These are phyloP conservation scores for Rasamsonia emersonii DNA, from an alignment of 2,329 filamentous ascomycete species.

Conservation along the genomic window DNA sequence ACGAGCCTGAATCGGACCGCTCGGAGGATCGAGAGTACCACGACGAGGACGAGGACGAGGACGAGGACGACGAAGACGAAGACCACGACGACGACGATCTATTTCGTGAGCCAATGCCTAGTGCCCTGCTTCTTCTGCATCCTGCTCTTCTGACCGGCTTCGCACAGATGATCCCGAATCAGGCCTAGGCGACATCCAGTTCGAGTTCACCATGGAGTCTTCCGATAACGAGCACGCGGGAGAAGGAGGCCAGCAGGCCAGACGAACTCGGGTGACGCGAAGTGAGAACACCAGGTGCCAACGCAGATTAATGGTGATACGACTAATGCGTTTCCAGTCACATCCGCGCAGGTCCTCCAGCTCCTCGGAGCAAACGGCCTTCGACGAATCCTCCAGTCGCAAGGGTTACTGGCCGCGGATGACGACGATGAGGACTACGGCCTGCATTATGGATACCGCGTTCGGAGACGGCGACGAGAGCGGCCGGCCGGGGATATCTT, in stretches of 20 bases:
- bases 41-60: conserved; percentile 28
- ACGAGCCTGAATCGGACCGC: conserved; percentile 35
- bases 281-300: conserved; percentile 18
- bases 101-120: conserved; percentile 1
- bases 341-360: conserved; percentile 41
- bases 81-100: conserved; percentile 24
- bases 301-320: neutral
- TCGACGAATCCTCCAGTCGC: conserved; percentile 40
- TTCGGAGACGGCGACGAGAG: conserved; percentile 26
- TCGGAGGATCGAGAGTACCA: conserved; percentile 27
- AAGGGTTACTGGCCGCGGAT: conserved; percentile 23
- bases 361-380: conserved; percentile 47
- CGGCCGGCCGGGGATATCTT: conserved; percentile 47
- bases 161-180: conserved; percentile 12
- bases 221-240: conserved; percentile 11
- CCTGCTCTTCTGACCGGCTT: neutral
- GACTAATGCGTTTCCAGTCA: conserved; percentile 17
- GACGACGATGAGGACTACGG: conserved; percentile 19
- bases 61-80: conserved; percentile 27
- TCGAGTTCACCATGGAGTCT: conserved; percentile 21
- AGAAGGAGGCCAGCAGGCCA: conserved; percentile 8
- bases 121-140: too few species aligned
- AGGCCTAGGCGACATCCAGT: conserved; percentile 17
- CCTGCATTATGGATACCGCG: conserved; percentile 5
- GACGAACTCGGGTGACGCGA: conserved; percentile 9